These are phyloP conservation scores for Talaromyces amestolkiae DNA, from an alignment of 2,329 filamentous ascomycete species.

Conservation along the genomic window DNA sequence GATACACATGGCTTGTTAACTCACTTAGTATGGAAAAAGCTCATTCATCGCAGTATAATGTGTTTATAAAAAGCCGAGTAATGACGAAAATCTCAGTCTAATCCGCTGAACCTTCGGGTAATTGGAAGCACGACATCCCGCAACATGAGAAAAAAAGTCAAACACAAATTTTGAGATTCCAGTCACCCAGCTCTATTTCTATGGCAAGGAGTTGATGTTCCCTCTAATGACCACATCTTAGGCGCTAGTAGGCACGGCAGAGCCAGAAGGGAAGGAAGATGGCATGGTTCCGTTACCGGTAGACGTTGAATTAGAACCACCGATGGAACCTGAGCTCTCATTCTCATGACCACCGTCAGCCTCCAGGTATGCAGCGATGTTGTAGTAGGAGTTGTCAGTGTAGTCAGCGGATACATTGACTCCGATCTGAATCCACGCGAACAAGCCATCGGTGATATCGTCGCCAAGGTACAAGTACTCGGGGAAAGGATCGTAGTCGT, in stretches of 20 bases:
- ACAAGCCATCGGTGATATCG: slow-evolving; percentile 45
- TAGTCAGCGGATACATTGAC: slow-evolving; percentile 42
- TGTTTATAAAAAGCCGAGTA: too few species aligned
- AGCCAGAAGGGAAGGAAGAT: background rate
- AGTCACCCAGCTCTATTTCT: background rate
- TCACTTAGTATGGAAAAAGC: too few species aligned
- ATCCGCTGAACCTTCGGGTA: too few species aligned
- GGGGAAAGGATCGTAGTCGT: slow-evolving; percentile 52
- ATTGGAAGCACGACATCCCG: background rate
- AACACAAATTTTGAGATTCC: background rate
- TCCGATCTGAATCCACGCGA: slow-evolving; percentile 52
- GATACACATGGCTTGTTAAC: too few species aligned
- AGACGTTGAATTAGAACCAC: background rate
- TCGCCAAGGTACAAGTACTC: slow-evolving; percentile 56
- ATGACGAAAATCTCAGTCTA: too few species aligned
- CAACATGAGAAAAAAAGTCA: background rate
- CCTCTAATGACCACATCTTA: background rate
- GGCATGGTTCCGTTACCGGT: background rate
- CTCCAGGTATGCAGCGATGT: slow-evolving; percentile 25
- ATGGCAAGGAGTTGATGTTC: background rate
- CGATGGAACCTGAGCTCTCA: background rate
- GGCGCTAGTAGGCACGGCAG: background rate
- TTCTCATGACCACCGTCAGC: slow-evolving; percentile 26
- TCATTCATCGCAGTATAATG: too few species aligned
- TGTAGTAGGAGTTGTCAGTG: slow-evolving; percentile 26